phyloP scores from a whole-genome alignment of 2,329 filamentous ascomycete genomes.

The Reticulascus tulasneorum region DNA sequence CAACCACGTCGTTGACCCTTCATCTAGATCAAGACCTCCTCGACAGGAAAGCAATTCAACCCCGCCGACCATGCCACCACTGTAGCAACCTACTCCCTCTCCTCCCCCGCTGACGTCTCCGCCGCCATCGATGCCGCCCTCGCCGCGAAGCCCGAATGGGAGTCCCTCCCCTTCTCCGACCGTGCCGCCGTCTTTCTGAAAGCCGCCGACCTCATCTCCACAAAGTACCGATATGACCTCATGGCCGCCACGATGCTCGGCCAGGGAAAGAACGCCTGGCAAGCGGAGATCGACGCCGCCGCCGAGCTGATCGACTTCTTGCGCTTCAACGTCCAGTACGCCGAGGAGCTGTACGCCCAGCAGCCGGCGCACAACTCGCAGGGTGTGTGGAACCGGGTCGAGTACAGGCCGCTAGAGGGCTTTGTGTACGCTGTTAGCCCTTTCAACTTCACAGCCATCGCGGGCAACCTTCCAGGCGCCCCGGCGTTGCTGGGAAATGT shows the following conservation, averaged over 20 bases:
- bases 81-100: conserved; percentile 82
- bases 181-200: conserved; percentile 92
- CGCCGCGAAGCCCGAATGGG: conserved; percentile 83
- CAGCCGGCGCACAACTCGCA: conserved; percentile 81
- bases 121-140: conserved; percentile 80
- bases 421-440: conserved; percentile 93
- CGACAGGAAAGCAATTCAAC: conserved; percentile 69
- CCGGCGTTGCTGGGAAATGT: conserved; percentile 92
- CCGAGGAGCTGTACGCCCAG: conserved; percentile 82
- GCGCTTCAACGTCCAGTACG: conserved; percentile 90
- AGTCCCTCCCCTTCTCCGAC: conserved; percentile 81
- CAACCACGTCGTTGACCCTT: neutral
- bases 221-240: conserved; percentile 93
- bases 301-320: conserved; percentile 92
- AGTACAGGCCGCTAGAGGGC: conserved; percentile 86
- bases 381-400: conserved; percentile 87
- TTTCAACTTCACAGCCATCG: conserved; percentile 97
- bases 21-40: conserved; percentile 60
- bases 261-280: conserved; percentile 98
- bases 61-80: conserved; percentile 74
- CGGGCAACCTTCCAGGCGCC: conserved; percentile 76
- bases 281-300: conserved; percentile 96
- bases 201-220: conserved; percentile 84
- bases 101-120: conserved; percentile 70
- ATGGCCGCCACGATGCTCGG: conserved; percentile 96